Percentiles rank a stretch among this genome's conserved stretches.
These are phyloP conservation scores for Amborella trichopoda DNA, from an alignment of 164 flowering plant genomes.

Conservation along the genomic window DNA sequence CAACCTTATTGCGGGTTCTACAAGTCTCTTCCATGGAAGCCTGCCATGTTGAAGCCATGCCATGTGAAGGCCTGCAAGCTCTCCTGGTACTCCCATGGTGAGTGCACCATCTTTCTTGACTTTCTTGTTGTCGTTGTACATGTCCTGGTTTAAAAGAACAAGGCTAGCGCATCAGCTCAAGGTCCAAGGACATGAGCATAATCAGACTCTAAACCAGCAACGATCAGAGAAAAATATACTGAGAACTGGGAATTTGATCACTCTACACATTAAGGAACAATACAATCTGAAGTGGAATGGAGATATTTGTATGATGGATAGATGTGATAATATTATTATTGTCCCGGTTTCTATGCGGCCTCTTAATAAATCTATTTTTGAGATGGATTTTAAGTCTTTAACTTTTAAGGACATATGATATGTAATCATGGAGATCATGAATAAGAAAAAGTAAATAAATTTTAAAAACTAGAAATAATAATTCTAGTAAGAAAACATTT, in stretches of 20 bases:
- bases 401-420: no score
- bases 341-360: no score
- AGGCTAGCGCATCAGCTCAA: neutral
- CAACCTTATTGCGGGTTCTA: conserved; percentile 63
- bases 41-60: conserved; percentile 78
- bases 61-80: conserved; percentile 77
- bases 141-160: conserved; percentile 32
- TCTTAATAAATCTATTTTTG: no score
- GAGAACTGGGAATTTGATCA: neutral
- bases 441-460: no score
- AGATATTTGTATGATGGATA: neutral
- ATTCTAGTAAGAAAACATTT: no score
- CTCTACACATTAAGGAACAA: neutral
- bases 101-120: conserved; percentile 53
- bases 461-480: no score
- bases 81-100: conserved; percentile 89
- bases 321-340: neutral
- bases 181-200: neutral
- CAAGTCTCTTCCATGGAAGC: conserved; percentile 60
- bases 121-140: conserved; percentile 46
- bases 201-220: neutral
- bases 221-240: neutral
- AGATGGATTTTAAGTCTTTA: no score
- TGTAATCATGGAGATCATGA: no score
- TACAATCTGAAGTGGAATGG: neutral